These are phyloP conservation scores for Claviceps sp. DNA, from an alignment of 2,329 filamentous ascomycete genomes.

Conservation along the genomic window DNA sequence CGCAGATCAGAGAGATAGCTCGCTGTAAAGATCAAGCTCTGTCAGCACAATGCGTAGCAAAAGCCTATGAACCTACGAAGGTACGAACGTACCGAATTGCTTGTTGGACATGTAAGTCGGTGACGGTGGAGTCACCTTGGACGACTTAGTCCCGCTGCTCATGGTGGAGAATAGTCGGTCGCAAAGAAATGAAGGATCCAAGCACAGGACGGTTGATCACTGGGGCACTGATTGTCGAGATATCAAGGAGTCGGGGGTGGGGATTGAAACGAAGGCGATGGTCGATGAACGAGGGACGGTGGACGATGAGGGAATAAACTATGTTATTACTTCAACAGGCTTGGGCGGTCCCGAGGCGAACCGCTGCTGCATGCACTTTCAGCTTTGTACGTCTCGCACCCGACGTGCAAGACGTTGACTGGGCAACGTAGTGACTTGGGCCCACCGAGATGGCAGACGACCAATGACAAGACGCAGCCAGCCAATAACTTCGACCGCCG, in stretches of 20 bases:
- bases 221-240: neutral
- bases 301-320: neutral
- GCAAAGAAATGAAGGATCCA: neutral
- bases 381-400: constrained; percentile 8
- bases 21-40: constrained; percentile 29
- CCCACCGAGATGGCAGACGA: neutral
- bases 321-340: neutral
- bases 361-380: constrained; percentile 1
- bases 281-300: neutral
- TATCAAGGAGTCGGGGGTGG: neutral
- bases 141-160: constrained; percentile 23
- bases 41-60: constrained; percentile 1
- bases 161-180: constrained; percentile 7
- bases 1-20: constrained; percentile 59
- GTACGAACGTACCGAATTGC: constrained; percentile 41
- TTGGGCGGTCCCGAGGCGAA: neutral
- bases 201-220: neutral
- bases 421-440: constrained; percentile 10
- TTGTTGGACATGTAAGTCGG: constrained; percentile 53
- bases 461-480: neutral
- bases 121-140: constrained; percentile 47
- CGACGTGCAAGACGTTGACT: constrained; percentile 8
- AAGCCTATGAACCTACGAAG: neutral
- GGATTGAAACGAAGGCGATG: neutral
- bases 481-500: neutral